Percentiles rank a stretch among this genome's conserved stretches.
These are phyloP conservation scores for Kingdonia uniflora DNA, from an alignment of 164 flowering plant genomes.

Conservation along the genomic window DNA sequence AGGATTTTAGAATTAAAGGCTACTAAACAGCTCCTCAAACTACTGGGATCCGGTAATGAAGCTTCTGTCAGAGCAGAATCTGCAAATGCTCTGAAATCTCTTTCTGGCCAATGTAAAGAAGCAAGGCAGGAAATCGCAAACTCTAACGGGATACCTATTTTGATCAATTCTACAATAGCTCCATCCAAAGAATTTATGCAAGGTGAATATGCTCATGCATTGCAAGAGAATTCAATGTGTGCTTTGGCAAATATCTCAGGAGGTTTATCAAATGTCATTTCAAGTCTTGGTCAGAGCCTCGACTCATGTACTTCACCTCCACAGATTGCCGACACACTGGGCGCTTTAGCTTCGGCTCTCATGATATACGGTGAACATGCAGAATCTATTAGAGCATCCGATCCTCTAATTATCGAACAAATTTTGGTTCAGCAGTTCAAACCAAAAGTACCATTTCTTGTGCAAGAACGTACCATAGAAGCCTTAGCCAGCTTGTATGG, in stretches of 20 bases:
- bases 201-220: constrained; percentile 94
- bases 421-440: constrained; percentile 69
- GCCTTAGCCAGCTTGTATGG: constrained; percentile 98
- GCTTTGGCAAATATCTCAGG: constrained; percentile 98
- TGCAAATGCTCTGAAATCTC: constrained; percentile 90
- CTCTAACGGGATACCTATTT: constrained; percentile 77
- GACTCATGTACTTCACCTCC: constrained; percentile 88
- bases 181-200: constrained; percentile 99
- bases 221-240: constrained; percentile 99
- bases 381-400: constrained; percentile 72
- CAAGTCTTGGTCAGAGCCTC: constrained; percentile 97
- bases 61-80: constrained; percentile 95
- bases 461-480: constrained; percentile 94
- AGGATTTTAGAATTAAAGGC: constrained; percentile 66
- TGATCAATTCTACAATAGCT: constrained; percentile 99
- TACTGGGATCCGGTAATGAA: constrained; percentile 29
- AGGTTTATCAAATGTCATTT: constrained; percentile 88
- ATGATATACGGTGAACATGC: constrained; percentile 93
- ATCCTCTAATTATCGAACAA: constrained; percentile 66
- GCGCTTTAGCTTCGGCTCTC: constrained; percentile 97
- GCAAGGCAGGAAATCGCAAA: constrained; percentile 76
- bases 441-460: constrained; percentile 67
- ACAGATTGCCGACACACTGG: constrained; percentile 90
- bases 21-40: constrained; percentile 77
- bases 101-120: constrained; percentile 87